Conservation (phyloP, 164 flowering plant species). For the Echeveria elegans region DNA sequence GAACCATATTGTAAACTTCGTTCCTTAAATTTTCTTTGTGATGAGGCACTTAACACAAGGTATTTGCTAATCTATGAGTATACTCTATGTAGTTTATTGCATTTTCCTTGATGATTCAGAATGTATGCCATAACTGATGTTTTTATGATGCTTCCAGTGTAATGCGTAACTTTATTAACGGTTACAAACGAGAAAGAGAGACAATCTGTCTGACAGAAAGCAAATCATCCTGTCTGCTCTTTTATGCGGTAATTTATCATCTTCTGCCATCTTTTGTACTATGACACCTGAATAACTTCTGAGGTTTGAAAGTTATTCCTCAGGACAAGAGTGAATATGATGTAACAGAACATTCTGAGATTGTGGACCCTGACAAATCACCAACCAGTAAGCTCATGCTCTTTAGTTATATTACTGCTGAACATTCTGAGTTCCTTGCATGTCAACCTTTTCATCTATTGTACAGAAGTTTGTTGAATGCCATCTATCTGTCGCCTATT, state of each 20-base stretch:
- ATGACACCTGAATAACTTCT: neutral
- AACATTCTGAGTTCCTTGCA: too few relatives aligned
- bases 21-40: conserved; percentile 20
- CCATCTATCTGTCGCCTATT: neutral
- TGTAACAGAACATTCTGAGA: neutral
- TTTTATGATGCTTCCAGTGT: neutral
- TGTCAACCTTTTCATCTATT: neutral
- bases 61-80: conserved; percentile 3
- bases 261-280: neutral
- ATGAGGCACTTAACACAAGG: conserved; percentile 21
- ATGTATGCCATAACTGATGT: neutral
- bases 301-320: neutral
- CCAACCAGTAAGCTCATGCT: neutral
- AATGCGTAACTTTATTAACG: neutral
- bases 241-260: neutral
- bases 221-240: neutral
- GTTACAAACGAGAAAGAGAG: neutral
- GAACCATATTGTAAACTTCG: conserved; percentile 15
- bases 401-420: too few relatives aligned
- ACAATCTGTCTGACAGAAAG: neutral
- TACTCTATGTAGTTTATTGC: neutral
- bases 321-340: neutral
- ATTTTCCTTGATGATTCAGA: neutral
- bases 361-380: conserved; percentile 2
- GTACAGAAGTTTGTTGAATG: neutral